phyloP scores from a whole-genome alignment of 108 stramenopile genomes.

The Nannochloropsis granulata region DNA sequence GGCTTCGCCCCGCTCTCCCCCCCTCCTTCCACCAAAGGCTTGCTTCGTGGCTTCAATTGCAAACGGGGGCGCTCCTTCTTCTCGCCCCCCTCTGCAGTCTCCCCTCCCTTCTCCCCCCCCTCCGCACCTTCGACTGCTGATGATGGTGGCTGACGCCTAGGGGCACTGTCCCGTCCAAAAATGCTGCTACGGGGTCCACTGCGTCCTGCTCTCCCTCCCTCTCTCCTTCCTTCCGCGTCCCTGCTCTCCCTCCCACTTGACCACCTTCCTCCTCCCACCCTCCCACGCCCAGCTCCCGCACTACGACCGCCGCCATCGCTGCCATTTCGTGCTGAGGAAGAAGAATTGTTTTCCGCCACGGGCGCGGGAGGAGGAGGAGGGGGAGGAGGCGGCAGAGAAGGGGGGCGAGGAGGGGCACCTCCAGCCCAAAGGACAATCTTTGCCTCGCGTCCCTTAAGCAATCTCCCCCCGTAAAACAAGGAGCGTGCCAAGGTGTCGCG shows the following conservation, averaged over 20 bases:
- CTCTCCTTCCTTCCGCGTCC: not conserved
- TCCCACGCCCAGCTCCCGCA: not conserved
- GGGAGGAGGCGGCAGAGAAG: not conserved
- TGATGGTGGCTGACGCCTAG: not conserved
- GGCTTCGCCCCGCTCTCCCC: not conserved
- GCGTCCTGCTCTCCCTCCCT: not conserved
- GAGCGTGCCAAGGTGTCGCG: not conserved
- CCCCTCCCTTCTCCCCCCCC: not conserved
- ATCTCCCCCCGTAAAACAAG: not conserved
- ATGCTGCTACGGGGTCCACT: not conserved
- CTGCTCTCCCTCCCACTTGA: not conserved
- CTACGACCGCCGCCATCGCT: not conserved
- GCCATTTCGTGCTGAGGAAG: not conserved
- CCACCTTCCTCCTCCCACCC: not conserved
- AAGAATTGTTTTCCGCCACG: not conserved
- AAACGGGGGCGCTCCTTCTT: not conserved
- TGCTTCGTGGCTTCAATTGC: not conserved
- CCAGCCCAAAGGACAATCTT: not conserved
- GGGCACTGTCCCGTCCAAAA: not conserved
- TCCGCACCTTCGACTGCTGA: not conserved
- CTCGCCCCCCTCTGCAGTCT: not conserved
- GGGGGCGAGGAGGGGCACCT: not conserved
- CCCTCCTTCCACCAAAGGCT: not conserved
- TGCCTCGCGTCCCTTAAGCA: not conserved
- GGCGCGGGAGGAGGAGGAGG: not conserved